A percentile compares a stretch with the other conserved stretches of the same genome.
Evolutionary conservation across 2,329 filamentous ascomycete species (phyloP).

Genomic region (Blumeriella jaapii): DNA sequence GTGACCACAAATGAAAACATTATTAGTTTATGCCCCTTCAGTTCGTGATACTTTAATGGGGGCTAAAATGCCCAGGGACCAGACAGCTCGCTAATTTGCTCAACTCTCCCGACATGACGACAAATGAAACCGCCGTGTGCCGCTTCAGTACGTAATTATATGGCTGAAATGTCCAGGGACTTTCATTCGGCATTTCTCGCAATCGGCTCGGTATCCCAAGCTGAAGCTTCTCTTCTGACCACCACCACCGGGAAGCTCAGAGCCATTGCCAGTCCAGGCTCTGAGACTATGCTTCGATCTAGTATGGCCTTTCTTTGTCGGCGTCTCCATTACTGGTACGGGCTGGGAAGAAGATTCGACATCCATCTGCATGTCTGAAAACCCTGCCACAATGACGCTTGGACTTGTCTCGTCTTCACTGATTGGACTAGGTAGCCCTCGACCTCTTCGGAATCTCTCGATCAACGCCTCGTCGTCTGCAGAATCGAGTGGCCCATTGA

Average conservation of each 20-base stretch:
- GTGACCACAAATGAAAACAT: too few relatives aligned
- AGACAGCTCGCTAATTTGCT: conserved; percentile 17
- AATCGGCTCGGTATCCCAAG: conserved; percentile 68
- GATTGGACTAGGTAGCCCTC: conserved; percentile 27
- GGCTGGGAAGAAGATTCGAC: conserved; percentile 15
- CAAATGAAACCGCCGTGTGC: conserved; percentile 1
- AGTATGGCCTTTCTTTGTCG: conserved; percentile 26
- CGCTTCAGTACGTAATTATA: conserved; percentile 44
- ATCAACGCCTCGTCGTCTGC: conserved; percentile 21
- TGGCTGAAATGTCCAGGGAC: conserved; percentile 75
- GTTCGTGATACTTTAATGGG: too few relatives aligned
- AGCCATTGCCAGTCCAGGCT: conserved; percentile 23
- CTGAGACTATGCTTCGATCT: conserved; percentile 26
- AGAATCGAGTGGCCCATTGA: conserved; percentile 14
- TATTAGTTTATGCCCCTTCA: too few relatives aligned
- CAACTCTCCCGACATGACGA: conserved; percentile 7
- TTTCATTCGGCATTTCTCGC: conserved; percentile 64
- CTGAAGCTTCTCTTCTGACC: conserved; percentile 60
- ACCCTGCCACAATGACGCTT: conserved; percentile 21
- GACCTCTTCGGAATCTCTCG: conserved; percentile 19
- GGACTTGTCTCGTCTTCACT: conserved; percentile 27
- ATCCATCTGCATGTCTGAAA: conserved; percentile 27
- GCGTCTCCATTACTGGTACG: conserved; percentile 14
- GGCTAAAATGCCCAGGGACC: too few relatives aligned
- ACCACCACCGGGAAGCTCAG: conserved; percentile 22